Percentiles rank a stretch among this genome's conserved stretches.
These are phyloP conservation scores for Skeletonema tropicum DNA, from an alignment of 108 stramenopile species.

Conservation along the genomic window DNA sequence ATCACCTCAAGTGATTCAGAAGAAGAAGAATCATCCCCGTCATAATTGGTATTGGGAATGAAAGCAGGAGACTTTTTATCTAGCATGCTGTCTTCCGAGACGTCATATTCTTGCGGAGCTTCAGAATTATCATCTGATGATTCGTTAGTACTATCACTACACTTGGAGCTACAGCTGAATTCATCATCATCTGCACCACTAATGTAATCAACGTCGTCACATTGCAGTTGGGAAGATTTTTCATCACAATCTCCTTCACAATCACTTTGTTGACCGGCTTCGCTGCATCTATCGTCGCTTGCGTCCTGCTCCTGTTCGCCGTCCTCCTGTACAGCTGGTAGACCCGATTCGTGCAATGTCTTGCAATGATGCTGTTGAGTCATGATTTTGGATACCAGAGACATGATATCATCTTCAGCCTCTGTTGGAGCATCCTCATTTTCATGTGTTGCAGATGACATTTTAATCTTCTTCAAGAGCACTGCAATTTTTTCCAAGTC, in stretches of 20 bases:
- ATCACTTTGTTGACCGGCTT: not conserved
- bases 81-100: slow-evolving; percentile 11
- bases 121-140: not conserved
- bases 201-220: not conserved
- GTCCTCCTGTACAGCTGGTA: not conserved
- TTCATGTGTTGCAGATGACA: not conserved
- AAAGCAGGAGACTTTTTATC: not conserved
- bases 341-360: not conserved
- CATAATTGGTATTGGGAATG: not conserved
- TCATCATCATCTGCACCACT: slow-evolving; percentile 1
- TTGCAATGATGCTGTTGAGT: slow-evolving; percentile 2
- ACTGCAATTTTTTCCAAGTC: not conserved
- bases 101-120: not conserved
- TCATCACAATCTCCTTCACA: not conserved
- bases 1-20: slow-evolving; percentile 2
- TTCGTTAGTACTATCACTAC: not conserved
- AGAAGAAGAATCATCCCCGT: not conserved
- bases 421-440: not conserved
- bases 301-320: not conserved
- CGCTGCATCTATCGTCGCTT: not conserved
- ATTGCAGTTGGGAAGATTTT: not conserved
- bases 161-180: slow-evolving; percentile 2
- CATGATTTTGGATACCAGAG: slow-evolving; percentile 27
- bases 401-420: slow-evolving; percentile 22
- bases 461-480: slow-evolving; percentile 11